phyloP scores from a whole-genome alignment of 1,284 basidiomycete genomes.

The Trichosporon sp. region DNA sequence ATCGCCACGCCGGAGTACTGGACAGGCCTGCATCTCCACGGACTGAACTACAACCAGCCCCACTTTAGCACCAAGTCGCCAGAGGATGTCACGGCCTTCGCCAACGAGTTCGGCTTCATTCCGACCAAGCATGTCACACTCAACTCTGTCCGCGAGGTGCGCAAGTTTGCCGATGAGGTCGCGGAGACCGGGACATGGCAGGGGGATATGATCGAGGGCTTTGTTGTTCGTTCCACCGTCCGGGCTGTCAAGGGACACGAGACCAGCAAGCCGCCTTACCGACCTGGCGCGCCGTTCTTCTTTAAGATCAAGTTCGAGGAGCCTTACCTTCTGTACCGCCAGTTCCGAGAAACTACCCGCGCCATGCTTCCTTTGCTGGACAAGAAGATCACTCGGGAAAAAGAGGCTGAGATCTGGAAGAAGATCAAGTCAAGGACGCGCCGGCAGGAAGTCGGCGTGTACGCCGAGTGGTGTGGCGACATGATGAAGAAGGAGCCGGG shows the following conservation, averaged over 20 bases:
- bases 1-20: slow-evolving; percentile 72
- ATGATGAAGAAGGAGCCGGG: slow-evolving; percentile 61
- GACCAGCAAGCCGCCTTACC: slow-evolving; percentile 59
- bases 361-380: slow-evolving; percentile 54
- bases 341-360: slow-evolving; percentile 94
- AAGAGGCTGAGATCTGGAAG: slow-evolving; percentile 35
- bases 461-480: slow-evolving; percentile 48
- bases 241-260: slow-evolving; percentile 27
- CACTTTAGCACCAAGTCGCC: slow-evolving; percentile 70
- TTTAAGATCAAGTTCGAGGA: slow-evolving; percentile 99
- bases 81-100: slow-evolving; percentile 68
- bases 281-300: slow-evolving; percentile 80
- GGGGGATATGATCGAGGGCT: slow-evolving; percentile 86
- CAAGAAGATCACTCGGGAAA: slow-evolving; percentile 9
- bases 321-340: slow-evolving; percentile 96
- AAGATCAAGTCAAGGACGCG: slow-evolving; percentile 36
- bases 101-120: slow-evolving; percentile 87
- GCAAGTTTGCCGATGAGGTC: slow-evolving; percentile 64
- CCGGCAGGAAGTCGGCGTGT: slow-evolving; percentile 47
- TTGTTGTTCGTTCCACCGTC: slow-evolving; percentile 82
- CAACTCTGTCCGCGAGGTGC: slow-evolving; percentile 63
- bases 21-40: slow-evolving; percentile 90
- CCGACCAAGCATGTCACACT: slow-evolving; percentile 62
- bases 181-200: slow-evolving; percentile 69
- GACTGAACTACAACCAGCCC: slow-evolving; percentile 70